Conservation (phyloP, 2,329 filamentous ascomycete genomes). For the Alternaria rosae region DNA sequence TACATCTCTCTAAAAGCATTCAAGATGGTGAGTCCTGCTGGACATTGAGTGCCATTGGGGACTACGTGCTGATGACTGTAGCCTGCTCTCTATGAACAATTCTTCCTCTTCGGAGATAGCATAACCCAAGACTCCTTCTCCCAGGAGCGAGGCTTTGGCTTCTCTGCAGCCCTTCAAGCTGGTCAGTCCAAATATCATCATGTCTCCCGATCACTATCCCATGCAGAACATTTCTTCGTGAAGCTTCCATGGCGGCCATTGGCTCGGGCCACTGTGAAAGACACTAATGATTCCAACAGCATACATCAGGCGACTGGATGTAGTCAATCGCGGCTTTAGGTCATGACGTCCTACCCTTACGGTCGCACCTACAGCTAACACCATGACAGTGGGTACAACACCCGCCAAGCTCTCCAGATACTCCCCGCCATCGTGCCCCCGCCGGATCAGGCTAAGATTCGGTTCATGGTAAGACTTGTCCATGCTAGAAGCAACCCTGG, state of each 20-base stretch:
- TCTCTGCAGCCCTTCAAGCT: constrained; percentile 74
- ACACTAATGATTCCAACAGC: constrained; percentile 56
- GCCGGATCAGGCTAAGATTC: constrained; percentile 67
- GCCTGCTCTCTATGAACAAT: constrained; percentile 51
- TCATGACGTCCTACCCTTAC: constrained; percentile 35
- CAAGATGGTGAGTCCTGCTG: constrained; percentile 18
- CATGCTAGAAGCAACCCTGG: background rate
- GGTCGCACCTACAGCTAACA: constrained; percentile 13
- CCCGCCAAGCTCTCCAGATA: constrained; percentile 73
- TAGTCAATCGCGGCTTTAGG: constrained; percentile 86
- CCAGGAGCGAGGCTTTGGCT: constrained; percentile 72
- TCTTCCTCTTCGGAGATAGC: constrained; percentile 87
- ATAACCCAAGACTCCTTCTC: constrained; percentile 75
- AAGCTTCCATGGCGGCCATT: background rate
- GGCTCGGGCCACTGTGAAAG: background rate
- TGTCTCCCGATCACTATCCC: background rate
- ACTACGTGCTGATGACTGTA: constrained; percentile 16
- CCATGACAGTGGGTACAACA: constrained; percentile 75
- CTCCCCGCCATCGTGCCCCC: constrained; percentile 75
- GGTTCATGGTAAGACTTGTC: constrained; percentile 65
- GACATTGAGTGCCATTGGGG: background rate
- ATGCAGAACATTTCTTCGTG: background rate
- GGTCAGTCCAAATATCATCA: constrained; percentile 57
- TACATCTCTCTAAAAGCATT: background rate
- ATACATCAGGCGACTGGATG: constrained; percentile 79